These are phyloP conservation scores for Fusarium sp. DNA, from an alignment of 2,329 filamentous ascomycete species.

Conservation along the genomic window DNA sequence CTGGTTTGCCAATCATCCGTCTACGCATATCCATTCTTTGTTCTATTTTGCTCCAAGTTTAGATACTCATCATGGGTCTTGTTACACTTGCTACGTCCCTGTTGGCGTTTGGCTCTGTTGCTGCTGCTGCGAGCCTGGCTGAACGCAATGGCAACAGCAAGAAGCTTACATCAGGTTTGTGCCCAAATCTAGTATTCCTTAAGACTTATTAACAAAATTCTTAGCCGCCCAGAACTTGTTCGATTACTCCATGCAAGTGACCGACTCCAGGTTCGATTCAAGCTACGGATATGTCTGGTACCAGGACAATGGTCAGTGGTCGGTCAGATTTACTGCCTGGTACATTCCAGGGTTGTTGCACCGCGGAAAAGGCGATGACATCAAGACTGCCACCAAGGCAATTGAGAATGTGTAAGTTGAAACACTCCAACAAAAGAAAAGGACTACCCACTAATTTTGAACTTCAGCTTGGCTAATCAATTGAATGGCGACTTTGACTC, in stretches of 20 bases:
- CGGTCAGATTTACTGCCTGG: slow-evolving; percentile 59
- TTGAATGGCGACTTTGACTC: slow-evolving; percentile 17
- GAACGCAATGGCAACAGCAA: slow-evolving; percentile 12
- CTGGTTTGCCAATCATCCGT: too few relatives aligned
- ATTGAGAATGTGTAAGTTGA: slow-evolving; percentile 24
- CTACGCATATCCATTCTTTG: neutral
- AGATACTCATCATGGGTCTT: slow-evolving; percentile 12
- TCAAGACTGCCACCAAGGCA: slow-evolving; percentile 14
- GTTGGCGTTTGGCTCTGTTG: slow-evolving; percentile 12
- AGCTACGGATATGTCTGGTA: slow-evolving; percentile 60
- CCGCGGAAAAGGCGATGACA: slow-evolving; percentile 6
- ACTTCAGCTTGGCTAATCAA: slow-evolving; percentile 12
- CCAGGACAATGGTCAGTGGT: slow-evolving; percentile 58
- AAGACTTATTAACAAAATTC: neutral
- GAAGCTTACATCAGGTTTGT: slow-evolving; percentile 16
- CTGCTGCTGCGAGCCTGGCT: slow-evolving; percentile 12
- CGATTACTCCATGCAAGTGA: slow-evolving; percentile 55
- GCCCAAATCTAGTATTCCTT: accelerated
- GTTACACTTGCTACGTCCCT: slow-evolving; percentile 23
- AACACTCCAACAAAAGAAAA: too few relatives aligned
- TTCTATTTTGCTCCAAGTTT: neutral
- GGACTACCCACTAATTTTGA: too few relatives aligned
- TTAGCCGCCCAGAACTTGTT: slow-evolving; percentile 16
- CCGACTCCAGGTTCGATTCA: slow-evolving; percentile 57
- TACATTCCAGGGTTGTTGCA: slow-evolving; percentile 55